Percentiles rank a stretch among this genome's conserved stretches.
Conservation (phyloP, 2,329 filamentous ascomycete species). For the Coleophoma cylindrospora region DNA sequence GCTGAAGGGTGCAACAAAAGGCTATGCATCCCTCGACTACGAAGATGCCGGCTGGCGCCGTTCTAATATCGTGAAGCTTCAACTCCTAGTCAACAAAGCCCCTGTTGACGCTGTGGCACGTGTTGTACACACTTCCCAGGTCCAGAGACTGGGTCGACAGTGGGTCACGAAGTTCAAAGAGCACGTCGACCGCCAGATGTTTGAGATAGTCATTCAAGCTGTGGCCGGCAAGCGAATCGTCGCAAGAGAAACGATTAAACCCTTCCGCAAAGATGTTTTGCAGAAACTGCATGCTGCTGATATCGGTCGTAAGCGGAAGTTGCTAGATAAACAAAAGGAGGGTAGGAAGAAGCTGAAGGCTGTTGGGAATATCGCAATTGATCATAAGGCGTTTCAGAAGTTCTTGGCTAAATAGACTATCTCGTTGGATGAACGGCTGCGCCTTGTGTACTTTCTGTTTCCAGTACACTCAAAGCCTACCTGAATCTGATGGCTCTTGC, state of each 20-base stretch:
- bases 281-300: conserved; percentile 92
- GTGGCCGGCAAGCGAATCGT: conserved; percentile 77
- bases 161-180: conserved; percentile 98
- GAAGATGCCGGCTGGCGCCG: conserved; percentile 87
- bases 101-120: conserved; percentile 94
- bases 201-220: conserved; percentile 93
- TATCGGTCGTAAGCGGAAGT: conserved; percentile 73
- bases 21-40: conserved; percentile 94
- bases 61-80: conserved; percentile 80
- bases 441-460: no score
- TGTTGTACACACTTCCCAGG: conserved; percentile 78
- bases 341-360: conserved; percentile 82
- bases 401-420: conserved; percentile 71
- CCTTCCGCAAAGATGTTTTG: conserved; percentile 92
- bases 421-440: no score
- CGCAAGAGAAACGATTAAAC: conserved; percentile 91
- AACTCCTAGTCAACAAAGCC: conserved; percentile 87
- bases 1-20: conserved; percentile 88
- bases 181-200: conserved; percentile 95
- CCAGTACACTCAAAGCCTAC: no score
- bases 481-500: no score
- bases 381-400: conserved; percentile 90
- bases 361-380: conserved; percentile 90
- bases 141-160: conserved; percentile 70
- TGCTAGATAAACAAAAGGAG: conserved; percentile 95